Base-by-base conservation (phyloP, 106 monocot species). In the Platanthera guangdongensis region DNA sequence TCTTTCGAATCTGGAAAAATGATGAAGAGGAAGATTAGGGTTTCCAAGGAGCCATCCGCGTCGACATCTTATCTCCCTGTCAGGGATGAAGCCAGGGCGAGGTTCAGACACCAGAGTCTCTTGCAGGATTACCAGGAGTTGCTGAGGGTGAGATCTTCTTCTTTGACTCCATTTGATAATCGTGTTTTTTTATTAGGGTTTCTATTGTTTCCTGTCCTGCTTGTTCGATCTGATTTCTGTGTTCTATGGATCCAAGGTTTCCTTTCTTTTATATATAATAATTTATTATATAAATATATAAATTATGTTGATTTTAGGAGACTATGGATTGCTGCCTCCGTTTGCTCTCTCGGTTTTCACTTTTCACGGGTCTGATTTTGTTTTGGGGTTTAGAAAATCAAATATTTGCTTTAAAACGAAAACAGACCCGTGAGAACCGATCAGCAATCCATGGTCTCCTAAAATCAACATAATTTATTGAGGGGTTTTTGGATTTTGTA, bases 51-150 rank as follows among this genome's bases (percentile, higher is more conserved):
- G 46, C 47, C 45, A 15, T 59, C 74, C 14, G 78, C 78, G 2
- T 75, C 80, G 0, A 65, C 76, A 57, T 30, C 74, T 81, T 25
- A 39, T 39, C 18, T 72, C 30, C 75, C 68, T 4, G 71, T 68
- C 70, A 77, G 74, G 12, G 75, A 75, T 48, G 83, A 81, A 5
- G 75, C 74, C 13, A 87, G 75, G 64, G 55, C 75, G 49, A 67
- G 83, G 46, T 75, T 75, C 80, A 87, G 78, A 65, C 70, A 75
- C 68, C 81, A 78, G 60, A 39, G 50, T 7, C 78, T 87, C 8
- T 63, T 81, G 64, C 83, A 83, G 72, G 86, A 87, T 72, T 87
- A 81, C 46, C 65, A 83, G 54, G 86, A 81, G 22, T 76, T 81
- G 81, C 30, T 78, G 4, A 78, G 53, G 86, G 86, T 83, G 68